These are phyloP conservation scores for Boehmeria nivea DNA, from an alignment of 306 rosid genomes.

Conservation along the genomic window DNA sequence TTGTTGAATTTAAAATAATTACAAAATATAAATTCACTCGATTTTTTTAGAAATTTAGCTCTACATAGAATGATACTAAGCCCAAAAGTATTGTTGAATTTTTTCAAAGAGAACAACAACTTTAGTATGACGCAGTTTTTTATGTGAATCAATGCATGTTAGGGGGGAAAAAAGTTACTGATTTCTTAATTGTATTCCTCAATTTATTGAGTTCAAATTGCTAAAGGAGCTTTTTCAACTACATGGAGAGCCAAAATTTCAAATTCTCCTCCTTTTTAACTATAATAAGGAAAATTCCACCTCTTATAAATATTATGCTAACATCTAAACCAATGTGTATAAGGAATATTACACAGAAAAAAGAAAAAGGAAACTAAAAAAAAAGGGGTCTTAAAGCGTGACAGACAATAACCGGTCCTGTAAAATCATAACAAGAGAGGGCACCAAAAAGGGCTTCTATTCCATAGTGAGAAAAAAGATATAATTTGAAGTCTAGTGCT, in stretches of 20 bases:
- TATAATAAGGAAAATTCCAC: too few species aligned
- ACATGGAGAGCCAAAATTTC: background rate
- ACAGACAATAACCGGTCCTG: slow-evolving; percentile 4
- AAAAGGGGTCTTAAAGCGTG: background rate
- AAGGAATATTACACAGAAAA: background rate
- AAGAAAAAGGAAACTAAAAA: too few species aligned
- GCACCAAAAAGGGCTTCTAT: slow-evolving; percentile 1
- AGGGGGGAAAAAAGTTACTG: too few species aligned
- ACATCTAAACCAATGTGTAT: too few species aligned
- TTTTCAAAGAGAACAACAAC: background rate
- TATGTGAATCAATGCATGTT: background rate
- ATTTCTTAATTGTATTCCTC: too few species aligned
- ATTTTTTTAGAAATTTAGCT: too few species aligned
- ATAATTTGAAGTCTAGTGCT: slow-evolving; percentile 28
- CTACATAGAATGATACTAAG: too few species aligned
- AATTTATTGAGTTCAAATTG: background rate
- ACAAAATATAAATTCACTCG: too few species aligned
- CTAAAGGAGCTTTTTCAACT: slow-evolving; percentile 10
- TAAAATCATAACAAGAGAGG: slow-evolving; percentile 7
- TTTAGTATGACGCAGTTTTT: background rate
- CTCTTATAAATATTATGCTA: too few species aligned
- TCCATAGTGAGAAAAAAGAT: slow-evolving; percentile 1
- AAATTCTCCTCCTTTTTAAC: background rate
- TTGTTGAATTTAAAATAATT: too few species aligned
- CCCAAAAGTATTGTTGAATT: too few species aligned